These are phyloP conservation scores for Hypholoma sublateritium DNA, from an alignment of 768 basidiomycete species.

Conservation along the genomic window DNA sequence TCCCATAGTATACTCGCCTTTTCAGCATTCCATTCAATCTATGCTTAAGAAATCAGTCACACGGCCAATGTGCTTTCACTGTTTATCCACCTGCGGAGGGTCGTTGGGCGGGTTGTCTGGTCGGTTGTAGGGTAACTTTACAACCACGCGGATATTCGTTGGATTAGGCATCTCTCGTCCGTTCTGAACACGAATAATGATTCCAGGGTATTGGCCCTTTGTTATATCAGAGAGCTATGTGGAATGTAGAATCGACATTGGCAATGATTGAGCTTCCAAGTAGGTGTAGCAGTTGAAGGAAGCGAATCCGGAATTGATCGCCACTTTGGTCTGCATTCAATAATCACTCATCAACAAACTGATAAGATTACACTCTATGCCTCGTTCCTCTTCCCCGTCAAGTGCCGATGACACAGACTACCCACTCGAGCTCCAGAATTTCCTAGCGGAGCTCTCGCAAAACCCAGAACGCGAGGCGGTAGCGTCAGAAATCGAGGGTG, in stretches of 20 bases:
- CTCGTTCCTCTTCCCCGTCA: slow-evolving; percentile 25
- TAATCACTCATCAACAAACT: slow-evolving; percentile 11
- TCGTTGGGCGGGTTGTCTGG: slow-evolving; percentile 68
- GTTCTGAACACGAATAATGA: background rate
- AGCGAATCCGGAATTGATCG: background rate
- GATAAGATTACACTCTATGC: slow-evolving; percentile 26
- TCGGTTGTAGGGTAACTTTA: slow-evolving; percentile 76
- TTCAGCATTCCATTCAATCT: slow-evolving; percentile 86
- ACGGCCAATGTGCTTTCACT: slow-evolving; percentile 1
- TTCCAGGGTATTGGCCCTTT: too few relatives aligned
- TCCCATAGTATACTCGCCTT: slow-evolving; percentile 89
- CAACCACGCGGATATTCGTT: slow-evolving; percentile 61
- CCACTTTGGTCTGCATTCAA: too few relatives aligned
- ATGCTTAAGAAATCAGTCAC: slow-evolving; percentile 14
- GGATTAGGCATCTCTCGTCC: background rate
- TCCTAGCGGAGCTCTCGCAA: slow-evolving; percentile 33
- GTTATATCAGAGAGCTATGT: background rate
- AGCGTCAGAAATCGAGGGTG: slow-evolving; percentile 49
- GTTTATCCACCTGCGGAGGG: slow-evolving; percentile 60
- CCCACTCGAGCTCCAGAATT: slow-evolving; percentile 29
- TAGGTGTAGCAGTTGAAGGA: background rate
- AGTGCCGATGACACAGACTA: slow-evolving; percentile 22
- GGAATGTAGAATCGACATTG: background rate
- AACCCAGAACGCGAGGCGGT: slow-evolving; percentile 39
- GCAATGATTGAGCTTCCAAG: background rate